Evolutionary conservation across 1,139 yeast genomes (phyloP), one percentile per base, ranked within the genome.

Genomic region (Hansenula sp.): DNA sequence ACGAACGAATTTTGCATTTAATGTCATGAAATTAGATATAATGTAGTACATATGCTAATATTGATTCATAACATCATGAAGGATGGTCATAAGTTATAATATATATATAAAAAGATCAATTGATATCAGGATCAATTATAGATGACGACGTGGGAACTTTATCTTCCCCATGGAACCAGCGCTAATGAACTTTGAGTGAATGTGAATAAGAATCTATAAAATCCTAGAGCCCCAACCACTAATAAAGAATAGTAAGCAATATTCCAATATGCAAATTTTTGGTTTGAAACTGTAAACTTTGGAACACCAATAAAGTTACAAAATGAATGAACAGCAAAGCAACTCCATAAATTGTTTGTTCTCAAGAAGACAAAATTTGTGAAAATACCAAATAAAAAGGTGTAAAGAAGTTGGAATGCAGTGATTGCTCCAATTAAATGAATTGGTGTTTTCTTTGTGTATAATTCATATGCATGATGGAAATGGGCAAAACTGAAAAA

Each of bases 401-500:
- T 93, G 62, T 88, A 91, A 0, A 62, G 42, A 40, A 84, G 65
- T 59, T 93, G 99, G 49, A 84, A 73, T 0, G 64, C 33, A 2
- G 79, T 70, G 11, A 68, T 63, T 15, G 75, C 39, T 0, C 75
- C 36, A 6, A 80, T 71, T n/a, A 63, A 58, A 1, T 53, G 38
- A 3, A 65, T 6, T 0, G 69, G 50, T 46, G 46, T 59, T 6
- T 60, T 67, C 27, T 51, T 62, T 9, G 61, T 55, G 48, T 69
- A 71, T 43, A 78, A 57, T 47, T 81, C 87, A 52, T 72, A 74
- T 1, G 82, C 95, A 62, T 93, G 98, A 60, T 93, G 96, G 17
- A 86, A 47, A 64, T 93, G 99, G 0, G 98, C 97, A n/a, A 88
- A 58, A 1, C 96, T 96, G 67, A 93, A 93, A 51, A 82, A 74